Evolutionary conservation across 768 basidiomycete genomes (phyloP).

Genomic region (Lactarius trivialis): DNA sequence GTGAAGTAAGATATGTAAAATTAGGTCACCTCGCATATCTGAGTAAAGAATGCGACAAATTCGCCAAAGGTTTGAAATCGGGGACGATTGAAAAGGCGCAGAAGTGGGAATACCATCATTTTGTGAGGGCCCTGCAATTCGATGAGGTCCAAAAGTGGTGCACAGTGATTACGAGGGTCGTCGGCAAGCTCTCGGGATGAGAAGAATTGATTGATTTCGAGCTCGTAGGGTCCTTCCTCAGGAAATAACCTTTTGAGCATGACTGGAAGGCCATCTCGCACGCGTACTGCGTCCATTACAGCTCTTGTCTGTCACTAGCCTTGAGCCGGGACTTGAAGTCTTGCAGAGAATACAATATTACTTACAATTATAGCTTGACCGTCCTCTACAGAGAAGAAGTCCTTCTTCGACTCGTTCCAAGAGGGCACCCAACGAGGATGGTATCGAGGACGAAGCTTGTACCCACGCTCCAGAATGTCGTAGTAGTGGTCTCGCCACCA

Average conservation of each 20-base stretch:
- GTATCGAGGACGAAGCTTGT: slow-evolving; percentile 19
- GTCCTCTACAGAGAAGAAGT: slow-evolving; percentile 11
- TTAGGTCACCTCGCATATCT: slow-evolving; percentile 32
- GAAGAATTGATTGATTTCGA: slow-evolving; percentile 3
- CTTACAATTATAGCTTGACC: slow-evolving; percentile 16
- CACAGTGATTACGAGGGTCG: slow-evolving; percentile 29
- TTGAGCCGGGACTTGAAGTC: neutral
- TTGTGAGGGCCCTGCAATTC: slow-evolving; percentile 10
- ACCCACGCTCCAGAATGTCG: slow-evolving; percentile 4
- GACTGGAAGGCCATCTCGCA: slow-evolving; percentile 5
- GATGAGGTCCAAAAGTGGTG: slow-evolving; percentile 25
- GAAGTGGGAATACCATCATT: slow-evolving; percentile 33
- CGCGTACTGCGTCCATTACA: slow-evolving; percentile 16
- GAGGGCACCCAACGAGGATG: slow-evolving; percentile 12
- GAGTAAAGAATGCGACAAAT: slow-evolving; percentile 30
- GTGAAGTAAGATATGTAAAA: neutral
- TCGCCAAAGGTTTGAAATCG: slow-evolving; percentile 34
- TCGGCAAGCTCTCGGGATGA: slow-evolving; percentile 19
- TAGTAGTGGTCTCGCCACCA: slow-evolving; percentile 14
- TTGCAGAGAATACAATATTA: neutral
- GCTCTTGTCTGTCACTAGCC: slow-evolving; percentile 4
- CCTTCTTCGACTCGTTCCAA: slow-evolving; percentile 2
- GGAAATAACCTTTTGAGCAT: slow-evolving; percentile 13
- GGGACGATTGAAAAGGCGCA: slow-evolving; percentile 28
- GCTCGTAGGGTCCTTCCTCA: slow-evolving; percentile 12